Percentiles rank a stretch among this genome's conserved stretches.
Evolutionary conservation across 78 protist genomes (phyloP).

Genomic region (Polysphondylium violaceum): DNA sequence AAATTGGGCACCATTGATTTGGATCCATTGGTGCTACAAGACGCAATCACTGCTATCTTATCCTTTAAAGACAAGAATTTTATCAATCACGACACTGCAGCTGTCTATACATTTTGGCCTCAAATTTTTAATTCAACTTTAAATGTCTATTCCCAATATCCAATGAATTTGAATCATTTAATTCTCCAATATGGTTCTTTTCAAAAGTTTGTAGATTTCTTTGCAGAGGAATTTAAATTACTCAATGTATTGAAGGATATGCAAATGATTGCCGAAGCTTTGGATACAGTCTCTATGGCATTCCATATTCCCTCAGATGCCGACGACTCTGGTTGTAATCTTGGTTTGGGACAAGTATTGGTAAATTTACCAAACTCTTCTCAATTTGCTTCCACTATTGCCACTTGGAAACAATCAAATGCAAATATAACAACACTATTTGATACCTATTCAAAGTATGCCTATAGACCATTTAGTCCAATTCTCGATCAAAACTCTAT

Average conservation of each 20-base stretch:
- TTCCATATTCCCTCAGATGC: constrained; percentile 35
- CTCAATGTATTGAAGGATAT: background rate
- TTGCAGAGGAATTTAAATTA: background rate
- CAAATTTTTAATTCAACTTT: background rate
- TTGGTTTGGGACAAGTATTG: constrained; percentile 3
- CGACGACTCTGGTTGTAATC: constrained; percentile 15
- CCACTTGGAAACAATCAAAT: background rate
- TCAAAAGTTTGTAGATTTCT: background rate
- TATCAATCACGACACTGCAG: background rate
- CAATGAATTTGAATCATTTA: background rate
- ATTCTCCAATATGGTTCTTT: background rate
- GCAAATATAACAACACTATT: background rate
- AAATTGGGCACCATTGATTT: background rate
- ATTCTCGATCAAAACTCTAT: background rate
- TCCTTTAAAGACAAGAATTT: background rate
- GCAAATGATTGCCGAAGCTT: background rate
- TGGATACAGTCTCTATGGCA: background rate
- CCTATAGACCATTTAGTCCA: background rate
- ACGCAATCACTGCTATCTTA: background rate
- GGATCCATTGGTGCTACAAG: background rate
- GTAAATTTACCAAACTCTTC: background rate
- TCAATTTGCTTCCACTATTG: background rate
- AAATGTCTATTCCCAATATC: background rate
- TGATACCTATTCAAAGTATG: background rate
- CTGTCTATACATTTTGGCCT: constrained; percentile 23